phyloP scores from a whole-genome alignment of 164 flowering plant species.

The Hamamelis virginiana region DNA sequence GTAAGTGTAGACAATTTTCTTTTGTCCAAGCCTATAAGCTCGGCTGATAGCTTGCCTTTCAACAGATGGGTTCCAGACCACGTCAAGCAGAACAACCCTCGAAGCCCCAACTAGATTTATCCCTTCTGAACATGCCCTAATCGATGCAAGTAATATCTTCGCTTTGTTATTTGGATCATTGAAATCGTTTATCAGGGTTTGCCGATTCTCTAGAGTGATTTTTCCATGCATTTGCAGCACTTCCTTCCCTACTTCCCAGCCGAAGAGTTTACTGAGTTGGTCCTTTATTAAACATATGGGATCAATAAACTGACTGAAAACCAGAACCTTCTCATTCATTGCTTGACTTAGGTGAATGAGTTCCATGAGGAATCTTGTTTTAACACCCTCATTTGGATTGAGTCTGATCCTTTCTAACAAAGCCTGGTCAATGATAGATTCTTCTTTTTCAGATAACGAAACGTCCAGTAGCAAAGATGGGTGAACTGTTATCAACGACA shows the following conservation, averaged over 20 bases:
- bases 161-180: slow-evolving; percentile 56
- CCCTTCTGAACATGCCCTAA: slow-evolving; percentile 75
- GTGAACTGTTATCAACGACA: slow-evolving; percentile 56
- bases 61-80: slow-evolving; percentile 86
- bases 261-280: slow-evolving; percentile 32
- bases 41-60: slow-evolving; percentile 80
- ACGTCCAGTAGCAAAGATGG: slow-evolving; percentile 41
- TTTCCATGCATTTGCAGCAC: slow-evolving; percentile 65
- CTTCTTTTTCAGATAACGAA: background rate
- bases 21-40: slow-evolving; percentile 82
- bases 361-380: slow-evolving; percentile 61
- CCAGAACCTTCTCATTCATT: slow-evolving; percentile 64
- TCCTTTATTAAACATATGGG: slow-evolving; percentile 50
- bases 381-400: slow-evolving; percentile 54
- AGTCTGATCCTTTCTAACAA: slow-evolving; percentile 23
- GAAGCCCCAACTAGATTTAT: slow-evolving; percentile 87
- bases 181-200: slow-evolving; percentile 44
- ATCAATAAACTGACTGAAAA: slow-evolving; percentile 67
- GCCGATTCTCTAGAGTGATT: slow-evolving; percentile 39
- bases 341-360: slow-evolving; percentile 47
- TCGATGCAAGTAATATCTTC: slow-evolving; percentile 75
- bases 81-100: slow-evolving; percentile 81
- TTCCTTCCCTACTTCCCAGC: slow-evolving; percentile 65
- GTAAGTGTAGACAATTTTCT: slow-evolving; percentile 59
- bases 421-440: slow-evolving; percentile 3